phyloP scores from a whole-genome alignment of 257 asterid genomes.

The Craterostigma plantagineum region DNA sequence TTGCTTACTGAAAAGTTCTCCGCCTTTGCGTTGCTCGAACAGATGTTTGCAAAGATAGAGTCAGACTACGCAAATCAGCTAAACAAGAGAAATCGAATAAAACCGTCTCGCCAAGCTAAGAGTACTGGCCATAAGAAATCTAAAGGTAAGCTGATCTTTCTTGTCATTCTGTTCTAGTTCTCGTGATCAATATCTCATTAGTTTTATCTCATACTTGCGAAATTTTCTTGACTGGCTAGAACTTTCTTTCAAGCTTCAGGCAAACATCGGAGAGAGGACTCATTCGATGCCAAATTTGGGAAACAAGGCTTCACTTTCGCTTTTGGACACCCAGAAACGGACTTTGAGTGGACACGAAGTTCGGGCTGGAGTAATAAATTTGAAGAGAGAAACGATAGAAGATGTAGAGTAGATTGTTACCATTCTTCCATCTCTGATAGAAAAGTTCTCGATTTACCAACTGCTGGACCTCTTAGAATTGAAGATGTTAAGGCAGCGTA shows the following conservation, averaged over 20 bases:
- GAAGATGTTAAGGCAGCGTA: slow-evolving; percentile 86
- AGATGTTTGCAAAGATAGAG: slow-evolving; percentile 19
- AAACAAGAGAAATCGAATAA: slow-evolving; percentile 31
- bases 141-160: slow-evolving; percentile 35
- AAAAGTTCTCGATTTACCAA: slow-evolving; percentile 57
- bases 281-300: slow-evolving; percentile 29
- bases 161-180: slow-evolving; percentile 1
- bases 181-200: no score
- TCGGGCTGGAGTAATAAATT: slow-evolving; percentile 19
- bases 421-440: slow-evolving; percentile 29
- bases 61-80: slow-evolving; percentile 25
- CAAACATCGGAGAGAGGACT: slow-evolving; percentile 22
- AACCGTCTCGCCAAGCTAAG: slow-evolving; percentile 31
- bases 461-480: slow-evolving; percentile 52
- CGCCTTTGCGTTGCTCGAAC: slow-evolving; percentile 10
- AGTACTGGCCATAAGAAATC: slow-evolving; percentile 25
- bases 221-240: no score
- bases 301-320: slow-evolving; percentile 24
- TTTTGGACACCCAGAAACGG: no score
- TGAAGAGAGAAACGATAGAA: slow-evolving; percentile 9
- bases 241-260: slow-evolving; percentile 15
- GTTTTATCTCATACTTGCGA: no score
- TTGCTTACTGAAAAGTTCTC: no score
- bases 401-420: slow-evolving; percentile 15
- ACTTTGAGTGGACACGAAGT: slow-evolving; percentile 30